Evolutionary conservation across 257 asterid species (phyloP), one percentile per base, ranked within the genome.

Genomic region (Sherardia arvensis): DNA sequence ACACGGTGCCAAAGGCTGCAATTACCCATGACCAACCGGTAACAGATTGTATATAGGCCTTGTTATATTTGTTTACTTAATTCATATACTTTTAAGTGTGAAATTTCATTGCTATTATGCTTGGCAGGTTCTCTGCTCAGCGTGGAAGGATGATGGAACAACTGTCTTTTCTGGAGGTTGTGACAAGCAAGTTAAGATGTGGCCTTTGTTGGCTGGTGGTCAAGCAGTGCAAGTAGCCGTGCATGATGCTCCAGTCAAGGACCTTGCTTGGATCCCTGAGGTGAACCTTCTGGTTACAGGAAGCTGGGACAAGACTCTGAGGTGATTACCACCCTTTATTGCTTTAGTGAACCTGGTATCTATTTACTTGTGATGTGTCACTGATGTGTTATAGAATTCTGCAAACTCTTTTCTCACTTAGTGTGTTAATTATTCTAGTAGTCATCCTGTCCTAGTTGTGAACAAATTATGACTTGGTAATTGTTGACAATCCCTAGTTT

Each of bases 91-190:
- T 32, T 55, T 65, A 53, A 59, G 12, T 5, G 51, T 56, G 65
- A 8, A 34, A 36, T 33, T 72, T 61, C 18, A 26, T 64, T 49
- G 59, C 58, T 34, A n/a, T 57, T 68, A 69, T 66, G 53, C 64
- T 74, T 74, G 67, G 47, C 77, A 93, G 99, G 99, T 93, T 69
- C 68, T 93, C 21, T 93, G 99, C 80, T 83, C 99, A 22, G 55
- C 95, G 5, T 93, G 99, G 97, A 93, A 93, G 78, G 96, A 93
- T 76, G 99, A 93, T 72, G 99, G 99, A 48, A 77, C 95, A 18
- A 83, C 99, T 70, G 87, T 93, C 63, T 93, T 93, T 80, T 84
- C 99, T 72, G 99, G 99, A 65, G 96, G 99, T 70, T 93, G 99
- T 77, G 99, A 93, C 80, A 93, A 93, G 73, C 97, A 87, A 80